These are phyloP conservation scores for Chlamydomonas sp. DNA, from an alignment of 139 green algal species.

Conservation along the genomic window DNA sequence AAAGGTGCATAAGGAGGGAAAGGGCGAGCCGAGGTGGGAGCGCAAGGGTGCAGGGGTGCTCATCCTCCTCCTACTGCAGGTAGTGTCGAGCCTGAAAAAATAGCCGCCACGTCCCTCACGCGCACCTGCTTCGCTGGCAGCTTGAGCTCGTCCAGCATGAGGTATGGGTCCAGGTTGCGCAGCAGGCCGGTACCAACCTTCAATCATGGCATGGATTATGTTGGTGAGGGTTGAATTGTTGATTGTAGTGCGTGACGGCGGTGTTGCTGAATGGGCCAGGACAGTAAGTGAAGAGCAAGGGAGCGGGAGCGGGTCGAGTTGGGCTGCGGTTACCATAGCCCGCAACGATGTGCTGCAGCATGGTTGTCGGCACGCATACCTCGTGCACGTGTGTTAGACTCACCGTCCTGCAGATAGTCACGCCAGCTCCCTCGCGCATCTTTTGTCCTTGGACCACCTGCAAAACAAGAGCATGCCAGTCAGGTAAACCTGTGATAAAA, in stretches of 20 bases:
- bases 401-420: conserved; percentile 84
- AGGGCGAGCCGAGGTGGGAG: not conserved
- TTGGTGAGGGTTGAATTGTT: not conserved
- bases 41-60: not conserved
- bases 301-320: too few relatives aligned
- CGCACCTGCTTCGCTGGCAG: conserved; percentile 59
- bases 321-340: not conserved
- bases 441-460: conserved; percentile 79
- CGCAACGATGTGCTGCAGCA: not conserved
- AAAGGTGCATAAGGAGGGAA: not conserved
- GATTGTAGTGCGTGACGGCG: not conserved
- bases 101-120: too few relatives aligned
- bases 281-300: not conserved
- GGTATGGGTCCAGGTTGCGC: conserved; percentile 88
- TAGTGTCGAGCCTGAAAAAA: too few relatives aligned
- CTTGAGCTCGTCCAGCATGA: conserved; percentile 87
- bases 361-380: not conserved
- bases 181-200: conserved; percentile 72
- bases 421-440: conserved; percentile 84
- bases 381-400: not conserved
- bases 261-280: not conserved
- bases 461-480: not conserved
- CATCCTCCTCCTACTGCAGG: not conserved
- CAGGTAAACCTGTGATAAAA: not conserved
- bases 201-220: not conserved